Base-by-base conservation (phyloP, 345 rosid genomes). In the Nephelium lappaceum region DNA sequence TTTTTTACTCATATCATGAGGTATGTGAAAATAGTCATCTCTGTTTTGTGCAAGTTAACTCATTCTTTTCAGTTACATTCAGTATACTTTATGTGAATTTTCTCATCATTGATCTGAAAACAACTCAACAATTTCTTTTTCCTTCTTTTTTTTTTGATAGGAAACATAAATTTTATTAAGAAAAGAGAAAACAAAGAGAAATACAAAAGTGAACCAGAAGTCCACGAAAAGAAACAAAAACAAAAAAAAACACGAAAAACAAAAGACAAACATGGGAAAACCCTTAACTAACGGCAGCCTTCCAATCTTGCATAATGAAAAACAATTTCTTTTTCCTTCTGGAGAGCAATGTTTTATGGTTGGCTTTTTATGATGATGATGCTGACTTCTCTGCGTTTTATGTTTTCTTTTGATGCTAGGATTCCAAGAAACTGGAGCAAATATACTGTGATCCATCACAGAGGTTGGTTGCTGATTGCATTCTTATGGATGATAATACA, bases 381-480 rank as follows among this genome's bases (percentile, higher is more conserved):
- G 42, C 71, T 77, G 60, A 72, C 49, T 73, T 81, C 4, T 71
- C 55, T 43, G 14, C 49, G 64, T 53, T 51, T 11, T 66, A 38
- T 53, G 67, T 69, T 80, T 75, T 69, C 55, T 71, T 65, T 71
- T 60, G 1, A 42, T 82, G 77, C 78, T 77, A 96, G 99, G 95
- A 93, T 24, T 78, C 88, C 73, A 91, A 80, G 84, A 96, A 96
- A 83, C 86, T 94, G 85, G 97, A 90, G 85, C 99, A 96, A 79
- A 77, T 83, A 69, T 94, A 84, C 79, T 89, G 92, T 89, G 99
- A 96, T 84, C 99, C 99, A 81, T 91, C 93, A 21, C 99, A 93
- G 84, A 87, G 99, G 80, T 89, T 96, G 81, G 98, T 96, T 85
- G 99, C 95, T 83, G 98, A 91, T 81, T 96, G 99, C 83, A 75